Base-by-base conservation (phyloP, 495 filamentous ascomycete genomes). In the Darksidea phi region DNA sequence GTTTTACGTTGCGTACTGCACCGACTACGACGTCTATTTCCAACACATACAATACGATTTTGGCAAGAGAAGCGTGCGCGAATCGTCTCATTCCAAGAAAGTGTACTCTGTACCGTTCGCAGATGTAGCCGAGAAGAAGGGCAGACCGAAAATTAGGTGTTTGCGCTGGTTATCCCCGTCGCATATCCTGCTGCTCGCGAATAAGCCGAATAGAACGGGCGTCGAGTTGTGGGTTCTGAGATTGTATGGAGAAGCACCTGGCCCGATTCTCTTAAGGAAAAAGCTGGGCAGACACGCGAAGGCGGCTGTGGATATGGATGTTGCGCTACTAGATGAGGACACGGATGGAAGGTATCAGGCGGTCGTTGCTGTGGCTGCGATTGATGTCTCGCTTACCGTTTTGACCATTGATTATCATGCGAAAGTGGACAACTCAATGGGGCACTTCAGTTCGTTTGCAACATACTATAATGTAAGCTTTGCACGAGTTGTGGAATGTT, bases 1-100 rank as follows among this genome's bases (percentile, higher is more conserved):
- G 37, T 91, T 88, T 71, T 78, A 84, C 28, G 76, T 91, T 49
- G 86, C 86, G 4, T 97, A 94, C 73, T 95, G 89, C 67, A 88
- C 89, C 54, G 86, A 87, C 51, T 77, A 86, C 68, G 85, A 94
- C 59, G 80, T 98, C 38, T 88, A 75, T 71, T 70, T 81, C 23
- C 68, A 80, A 47, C 75, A 77, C 46, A 74, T 86, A 25, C 70
- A 75, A 38, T 71, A 82, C 76, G 67, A 74, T 66, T 68, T 81
- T 78, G 42, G 66, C 72, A 26, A 79, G 62, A 71, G 69, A 17
- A 41, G 57, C 20, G 76, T 78, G 61, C 80, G 77, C 28, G 78
- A 77, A 28, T 70, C 79, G 1, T 77, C 77, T 2, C 80, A 83
- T n/a, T 84, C 88, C 15, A 69, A 74, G 63, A 77, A 72, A 36